Evolutionary conservation across 805 yeast species (phyloP).

Genomic region (Kodamaea jinghongensis): DNA sequence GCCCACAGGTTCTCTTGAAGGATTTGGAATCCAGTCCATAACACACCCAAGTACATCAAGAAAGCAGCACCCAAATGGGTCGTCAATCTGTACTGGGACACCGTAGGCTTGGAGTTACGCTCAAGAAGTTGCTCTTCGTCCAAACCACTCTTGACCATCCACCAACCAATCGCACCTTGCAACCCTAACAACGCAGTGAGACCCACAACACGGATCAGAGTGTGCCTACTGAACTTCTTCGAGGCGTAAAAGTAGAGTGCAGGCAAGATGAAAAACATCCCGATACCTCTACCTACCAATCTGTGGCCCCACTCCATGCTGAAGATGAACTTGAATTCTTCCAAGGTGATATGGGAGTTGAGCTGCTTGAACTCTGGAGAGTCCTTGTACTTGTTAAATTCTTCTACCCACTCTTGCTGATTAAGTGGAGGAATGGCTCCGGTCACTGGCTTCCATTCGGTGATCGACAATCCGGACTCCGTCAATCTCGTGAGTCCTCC

Average conservation of each 20-base stretch:
- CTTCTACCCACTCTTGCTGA: slow-evolving; percentile 80
- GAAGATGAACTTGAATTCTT: slow-evolving; percentile 92
- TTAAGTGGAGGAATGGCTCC: slow-evolving; percentile 88
- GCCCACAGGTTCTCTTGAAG: slow-evolving; percentile 69
- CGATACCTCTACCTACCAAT: slow-evolving; percentile 87
- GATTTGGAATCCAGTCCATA: slow-evolving; percentile 86
- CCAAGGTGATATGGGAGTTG: slow-evolving; percentile 84
- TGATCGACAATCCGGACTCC: slow-evolving; percentile 92
- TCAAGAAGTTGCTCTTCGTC: slow-evolving; percentile 75
- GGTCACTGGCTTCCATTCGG: slow-evolving; percentile 98
- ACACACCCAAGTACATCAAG: slow-evolving; percentile 79
- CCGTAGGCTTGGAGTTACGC: slow-evolving; percentile 93
- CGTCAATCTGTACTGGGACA: slow-evolving; percentile 90
- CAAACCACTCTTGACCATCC: slow-evolving; percentile 98
- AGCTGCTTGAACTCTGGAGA: slow-evolving; percentile 91
- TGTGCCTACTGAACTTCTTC: slow-evolving; percentile 62
- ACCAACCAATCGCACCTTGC: slow-evolving; percentile 98
- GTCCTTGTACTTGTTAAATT: slow-evolving; percentile 73
- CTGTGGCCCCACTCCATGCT: slow-evolving; percentile 98
- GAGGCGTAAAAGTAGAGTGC: slow-evolving; percentile 75
- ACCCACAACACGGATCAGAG: slow-evolving; percentile 65
- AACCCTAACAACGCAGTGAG: slow-evolving; percentile 78
- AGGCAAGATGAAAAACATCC: slow-evolving; percentile 78
- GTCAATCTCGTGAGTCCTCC: slow-evolving; percentile 96
- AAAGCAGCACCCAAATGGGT: slow-evolving; percentile 95